phyloP scores from a whole-genome alignment of 2,329 filamentous ascomycete genomes.

The Epichloe brachyelytri region DNA sequence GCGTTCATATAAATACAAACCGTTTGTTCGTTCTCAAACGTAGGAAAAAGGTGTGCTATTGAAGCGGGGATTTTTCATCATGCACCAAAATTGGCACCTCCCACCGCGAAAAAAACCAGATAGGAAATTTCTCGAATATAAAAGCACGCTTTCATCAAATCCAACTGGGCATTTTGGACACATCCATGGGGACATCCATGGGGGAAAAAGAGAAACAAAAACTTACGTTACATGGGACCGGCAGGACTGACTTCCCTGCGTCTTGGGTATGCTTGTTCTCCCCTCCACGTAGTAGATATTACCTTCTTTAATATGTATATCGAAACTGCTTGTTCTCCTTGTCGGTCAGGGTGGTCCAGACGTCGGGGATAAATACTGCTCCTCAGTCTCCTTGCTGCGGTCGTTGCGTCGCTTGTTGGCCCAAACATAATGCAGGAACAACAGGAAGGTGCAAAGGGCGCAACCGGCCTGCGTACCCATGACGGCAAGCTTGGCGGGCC shows the following conservation, averaged over 20 bases:
- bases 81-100: neutral
- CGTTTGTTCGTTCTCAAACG: too few relatives aligned
- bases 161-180: neutral
- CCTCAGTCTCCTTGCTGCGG: slow-evolving; percentile 22
- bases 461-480: slow-evolving; percentile 36
- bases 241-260: neutral
- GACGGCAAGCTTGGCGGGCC: slow-evolving; percentile 41
- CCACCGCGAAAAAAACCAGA: neutral
- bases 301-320: slow-evolving; percentile 29
- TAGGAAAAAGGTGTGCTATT: too few relatives aligned
- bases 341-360: slow-evolving; percentile 40
- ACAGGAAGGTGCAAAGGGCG: slow-evolving; percentile 25
- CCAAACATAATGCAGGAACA: slow-evolving; percentile 38
- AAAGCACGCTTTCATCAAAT: neutral
- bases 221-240: neutral
- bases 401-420: slow-evolving; percentile 28
- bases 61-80: too few relatives aligned
- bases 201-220: neutral
- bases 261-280: neutral
- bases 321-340: slow-evolving; percentile 43
- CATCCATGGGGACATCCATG: neutral
- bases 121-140: neutral
- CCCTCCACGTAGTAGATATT: neutral
- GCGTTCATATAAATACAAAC: too few relatives aligned
- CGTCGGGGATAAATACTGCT: slow-evolving; percentile 26